Base-by-base conservation (phyloP, 495 filamentous ascomycete genomes). In the Pyrenopolyporus hunteri region DNA sequence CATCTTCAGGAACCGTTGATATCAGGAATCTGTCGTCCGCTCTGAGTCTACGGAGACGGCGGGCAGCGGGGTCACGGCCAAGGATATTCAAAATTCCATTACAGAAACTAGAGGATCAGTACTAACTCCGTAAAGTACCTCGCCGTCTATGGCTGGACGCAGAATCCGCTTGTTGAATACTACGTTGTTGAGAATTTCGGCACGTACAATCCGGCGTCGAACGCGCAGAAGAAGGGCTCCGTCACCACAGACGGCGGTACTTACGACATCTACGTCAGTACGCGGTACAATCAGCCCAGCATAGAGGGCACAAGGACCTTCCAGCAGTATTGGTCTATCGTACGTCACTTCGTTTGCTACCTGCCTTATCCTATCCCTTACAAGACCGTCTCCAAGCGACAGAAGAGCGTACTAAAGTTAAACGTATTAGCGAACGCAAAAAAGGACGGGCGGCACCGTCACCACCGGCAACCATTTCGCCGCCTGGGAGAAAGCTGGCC, bases 271-370 rank as follows among this genome's bases (percentile, higher is more conserved):
- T 85, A 82, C 73, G 75, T 75, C 57, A 73, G 78, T 52, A 73
- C 73, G 43, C 80, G 82, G 4, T 33, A 33, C 14, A 81, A 87
- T 66, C 74, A 82, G 62, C 82, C 85, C 7, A 82, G 76, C 3
- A 86, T 87, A 59, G 64, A 77, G 6, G 85, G 85, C 20, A 86
- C 82, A 17, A 68, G 74, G 2, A 89, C 82, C 39, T 88, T 88
- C 65, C 72, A 76, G 25, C 86, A 89, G 74, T 87, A 77, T 69
- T 85, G 82, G 80, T 82, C 81, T 19, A 78, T 88, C 35, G 46
- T 59, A 39, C 50, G 37, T 29, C 0, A 6, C 16, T 9, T 29
- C 8, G 13, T 33, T 33, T 4, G 9, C 31, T n/a, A n/a, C n/a
- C n/a, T n/a, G n/a, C 31, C 8, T 33, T 33, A 33, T n/a, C 11